Evolutionary conservation across 352 stramenopile genomes (phyloP).

Genomic region (Phytophthora ramorum): DNA sequence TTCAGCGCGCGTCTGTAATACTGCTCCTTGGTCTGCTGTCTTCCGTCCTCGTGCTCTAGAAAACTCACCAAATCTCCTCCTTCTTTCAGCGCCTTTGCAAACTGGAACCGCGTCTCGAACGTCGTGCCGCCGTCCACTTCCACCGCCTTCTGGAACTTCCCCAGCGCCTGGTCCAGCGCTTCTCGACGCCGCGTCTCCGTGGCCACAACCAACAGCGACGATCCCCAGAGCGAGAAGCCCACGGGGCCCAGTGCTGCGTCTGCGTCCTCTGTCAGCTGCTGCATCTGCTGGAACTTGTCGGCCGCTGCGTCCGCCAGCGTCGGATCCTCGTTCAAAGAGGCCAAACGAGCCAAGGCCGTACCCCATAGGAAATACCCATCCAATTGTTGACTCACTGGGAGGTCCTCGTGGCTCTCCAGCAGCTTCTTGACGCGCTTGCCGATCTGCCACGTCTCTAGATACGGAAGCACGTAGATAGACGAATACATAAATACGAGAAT

Average conservation of each 20-base stretch:
- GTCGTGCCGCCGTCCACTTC: conserved; percentile 83
- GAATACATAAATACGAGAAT: conserved; percentile 2
- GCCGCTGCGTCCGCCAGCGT: conserved; percentile 72
- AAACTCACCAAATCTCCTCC: conserved; percentile 60
- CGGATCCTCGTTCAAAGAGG: conserved; percentile 79
- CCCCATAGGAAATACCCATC: conserved; percentile 87
- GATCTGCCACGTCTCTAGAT: conserved; percentile 85
- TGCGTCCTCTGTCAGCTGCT: conserved; percentile 40
- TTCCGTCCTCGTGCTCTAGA: conserved; percentile 16
- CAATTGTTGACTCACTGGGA: conserved; percentile 62
- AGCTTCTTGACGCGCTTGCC: conserved; percentile 85
- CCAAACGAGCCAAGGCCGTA: conserved; percentile 73
- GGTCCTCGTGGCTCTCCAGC: conserved; percentile 62
- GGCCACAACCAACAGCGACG: conserved; percentile 70
- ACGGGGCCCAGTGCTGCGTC: conserved; percentile 77
- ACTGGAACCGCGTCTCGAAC: conserved; percentile 86
- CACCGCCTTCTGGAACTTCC: conserved; percentile 74
- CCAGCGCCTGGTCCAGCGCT: conserved; percentile 66
- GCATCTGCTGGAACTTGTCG: conserved; percentile 88
- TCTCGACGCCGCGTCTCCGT: conserved; percentile 67
- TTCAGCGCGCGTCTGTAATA: conserved; percentile 31
- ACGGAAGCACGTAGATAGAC: conserved; percentile 3
- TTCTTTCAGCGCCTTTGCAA: conserved; percentile 68
- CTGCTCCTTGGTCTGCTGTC: background rate
- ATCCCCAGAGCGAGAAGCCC: conserved; percentile 82